Evolutionary conservation across 257 asterid species (phyloP), one percentile per base, ranked within the genome.

Genomic region (Nicotiana tabacum): DNA sequence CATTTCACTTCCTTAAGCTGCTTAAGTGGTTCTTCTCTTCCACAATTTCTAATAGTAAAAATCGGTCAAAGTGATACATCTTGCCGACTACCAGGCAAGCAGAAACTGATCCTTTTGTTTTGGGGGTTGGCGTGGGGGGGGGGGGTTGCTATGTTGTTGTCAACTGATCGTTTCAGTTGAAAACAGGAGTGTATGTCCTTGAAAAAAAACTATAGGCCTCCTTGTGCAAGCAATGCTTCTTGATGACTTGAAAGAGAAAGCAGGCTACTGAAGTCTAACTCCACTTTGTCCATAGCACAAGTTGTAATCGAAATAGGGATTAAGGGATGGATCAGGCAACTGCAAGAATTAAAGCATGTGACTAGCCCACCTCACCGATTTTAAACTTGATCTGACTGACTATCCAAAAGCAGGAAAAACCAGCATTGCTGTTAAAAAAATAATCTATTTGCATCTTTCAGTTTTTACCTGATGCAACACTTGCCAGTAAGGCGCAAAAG

Each of bases 371-470:
- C 79, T 10, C 58, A 39, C 78, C 10, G 12, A 43, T 70, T 74
- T 74, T 60, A 27, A 48, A 27, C 60, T 43, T 48, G 62, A 74
- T 74, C 80, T 48, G 43, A 53, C 80, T 46, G 27, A 48, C 21
- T 27, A 74, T 74, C 62, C 80, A 74, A 74, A 48, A 74, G 62
- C 80, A 74, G 62, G 43, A 74, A 74, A 37, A 46, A 15, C 33
- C 43, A 74, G 62, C 80, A 74, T 51, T 74, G 39, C 61, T 74
- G 13, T 48, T 48, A 21, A 46, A 48, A 72, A 72, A 24, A 74
- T 74, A 48, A 24, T 74, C 9, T 74, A n/a, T 27, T 74, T 48
- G 80, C 62, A 46, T 74, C 62, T 27, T 48, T 48, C 43, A 24
- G 15, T 74, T 74, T 48, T 48, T 2, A 48, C 43, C 27, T 48